Conservation (phyloP, 139 green algal species). For the Chlamydomonas sp. region DNA sequence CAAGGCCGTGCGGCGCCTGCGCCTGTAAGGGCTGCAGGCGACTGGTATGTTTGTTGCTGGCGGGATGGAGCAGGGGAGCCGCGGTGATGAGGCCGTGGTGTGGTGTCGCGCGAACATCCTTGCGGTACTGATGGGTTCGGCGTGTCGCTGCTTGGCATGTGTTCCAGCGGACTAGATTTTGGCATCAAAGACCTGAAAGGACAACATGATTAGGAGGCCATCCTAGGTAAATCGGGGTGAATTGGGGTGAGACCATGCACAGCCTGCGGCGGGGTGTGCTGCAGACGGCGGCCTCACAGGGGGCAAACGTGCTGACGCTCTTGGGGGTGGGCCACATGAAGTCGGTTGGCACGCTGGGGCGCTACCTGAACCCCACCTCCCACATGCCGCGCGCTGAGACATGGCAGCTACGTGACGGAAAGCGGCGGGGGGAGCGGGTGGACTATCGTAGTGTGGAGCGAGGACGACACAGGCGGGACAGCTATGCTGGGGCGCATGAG, state of each 20-base stretch:
- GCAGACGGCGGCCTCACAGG: background rate
- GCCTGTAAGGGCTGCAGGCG: background rate
- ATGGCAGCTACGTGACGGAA: too few species aligned
- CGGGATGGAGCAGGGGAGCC: background rate
- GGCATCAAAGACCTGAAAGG: background rate
- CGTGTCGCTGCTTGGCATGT: background rate
- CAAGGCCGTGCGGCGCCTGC: background rate
- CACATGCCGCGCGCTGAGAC: too few species aligned
- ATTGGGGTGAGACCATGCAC: conserved; percentile 7
- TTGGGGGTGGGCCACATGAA: background rate
- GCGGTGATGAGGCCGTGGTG: background rate
- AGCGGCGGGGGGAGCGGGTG: too few species aligned
- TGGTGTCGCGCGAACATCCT: background rate
- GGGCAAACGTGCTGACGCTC: background rate
- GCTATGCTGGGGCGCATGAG: too few species aligned
- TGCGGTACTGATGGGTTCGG: background rate
- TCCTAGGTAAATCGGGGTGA: background rate
- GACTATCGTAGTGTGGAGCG: too few species aligned
- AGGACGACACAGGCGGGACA: too few species aligned
- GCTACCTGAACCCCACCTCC: background rate
- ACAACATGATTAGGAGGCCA: background rate
- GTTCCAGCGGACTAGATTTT: background rate
- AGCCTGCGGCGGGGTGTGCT: background rate
- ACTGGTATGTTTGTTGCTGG: background rate
- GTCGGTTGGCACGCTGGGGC: background rate